Evolutionary conservation across 768 basidiomycete genomes (phyloP), one percentile per base, ranked within the genome.

Genomic region (Imleria badia): DNA sequence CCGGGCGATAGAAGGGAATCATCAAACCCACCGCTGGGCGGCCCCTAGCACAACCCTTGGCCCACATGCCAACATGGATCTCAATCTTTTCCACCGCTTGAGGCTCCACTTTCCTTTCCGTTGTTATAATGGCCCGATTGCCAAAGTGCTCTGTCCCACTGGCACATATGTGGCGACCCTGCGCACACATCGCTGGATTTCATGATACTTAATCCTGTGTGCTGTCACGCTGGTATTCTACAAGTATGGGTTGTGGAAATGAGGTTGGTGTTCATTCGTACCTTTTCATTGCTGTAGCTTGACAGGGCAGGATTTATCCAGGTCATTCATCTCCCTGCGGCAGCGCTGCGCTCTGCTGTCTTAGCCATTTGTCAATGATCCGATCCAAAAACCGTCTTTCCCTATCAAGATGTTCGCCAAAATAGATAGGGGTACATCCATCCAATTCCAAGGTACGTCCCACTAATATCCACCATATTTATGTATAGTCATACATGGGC

Each of bases 401-500:
- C 45, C 17, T 17, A 54, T 59, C 45, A 12, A 60, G 52, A 5
- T 15, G 34, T 42, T 41, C n/a, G n/a, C n/a, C 22, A 35, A 39
- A 36, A 48, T 49, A 42, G 35, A 29, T 15, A 48, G 43, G 52
- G 26, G 47, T 23, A 33, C 12, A 15, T 6, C n/a, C 29, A 19
- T 6, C 20, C 22, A 20, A 40, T 30, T 39, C 1, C 22, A 43
- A 60, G 48, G 58, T 26, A 55, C 38, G 3, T 19, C 45, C 45
- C 20, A 33, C 45, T 22, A 41, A 62, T 49, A 17, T 46, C 63
- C 54, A 42, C 54, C 55, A 30, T 30, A 17, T 41, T 44, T 35
- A 44, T 51, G 9, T 45, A n/a, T 15, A 38, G 43, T 15, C n/a
- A 52, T 26, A 15, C 30, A 10, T 33, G 14, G 44, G 30, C 44